Base-by-base conservation (phyloP, 2,329 filamentous ascomycete genomes). In the Calonectria montana region DNA sequence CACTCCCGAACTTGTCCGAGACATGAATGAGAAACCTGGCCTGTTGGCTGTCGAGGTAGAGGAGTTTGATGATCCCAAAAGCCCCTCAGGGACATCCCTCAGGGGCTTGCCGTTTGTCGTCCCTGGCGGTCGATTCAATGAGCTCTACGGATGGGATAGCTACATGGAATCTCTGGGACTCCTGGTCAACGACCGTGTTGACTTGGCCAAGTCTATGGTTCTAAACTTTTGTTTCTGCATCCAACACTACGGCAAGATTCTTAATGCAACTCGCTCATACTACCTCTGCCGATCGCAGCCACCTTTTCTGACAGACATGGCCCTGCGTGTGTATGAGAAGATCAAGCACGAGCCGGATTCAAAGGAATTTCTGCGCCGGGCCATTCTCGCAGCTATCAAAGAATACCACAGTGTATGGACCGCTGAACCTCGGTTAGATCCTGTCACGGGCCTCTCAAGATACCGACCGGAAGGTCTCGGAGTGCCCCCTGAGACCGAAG, bases 221-320 rank as follows among this genome's bases (percentile, higher is more conserved):
- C 88, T 91, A 78, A 97, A 99, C 86, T 98, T 98, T 83, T 97
- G 95, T 83, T 99, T 99, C 87, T 97, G 95, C 85, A 98, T 99
- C 84, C 93, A 96, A 82, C 96, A 99, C 84, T 99, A 99, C 82
- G 96, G 96, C 80, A 99, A 98, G 87, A 98, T 99, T 72, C 90
- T 98, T 76, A 99, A 99, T 83, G 97, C 97, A 64, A 99, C 97
- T 69, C 91, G 97, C 41, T 96, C 96, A 1, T 99, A 99, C 87
- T 99, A 99, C 81, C 91, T 99, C 18, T 93, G 91, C 75, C 93
- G 97, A 70, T 98, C 97, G 2, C 97, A 99, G 83, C 97, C 97
- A 2, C 97, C 97, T 0, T 98, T 99, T 85, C 87, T 99, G 69
- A 99, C 97, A 1, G 97, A 99, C 83, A 98, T 99, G 95, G 94